Evolutionary conservation across 257 asterid genomes (phyloP).

Genomic region (Forsythia viridissima): DNA sequence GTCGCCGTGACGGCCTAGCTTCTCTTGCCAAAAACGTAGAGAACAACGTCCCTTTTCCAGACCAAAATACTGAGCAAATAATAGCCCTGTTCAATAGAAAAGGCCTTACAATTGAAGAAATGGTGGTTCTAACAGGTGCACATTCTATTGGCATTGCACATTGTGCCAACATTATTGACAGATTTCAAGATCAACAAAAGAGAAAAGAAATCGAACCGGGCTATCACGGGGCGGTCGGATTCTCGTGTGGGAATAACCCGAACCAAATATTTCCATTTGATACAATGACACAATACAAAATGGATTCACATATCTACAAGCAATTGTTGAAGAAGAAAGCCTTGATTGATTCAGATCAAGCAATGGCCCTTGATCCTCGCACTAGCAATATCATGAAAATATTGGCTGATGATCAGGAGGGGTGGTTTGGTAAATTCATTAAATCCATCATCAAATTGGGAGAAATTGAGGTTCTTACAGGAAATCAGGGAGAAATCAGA

Average conservation of each 20-base stretch:
- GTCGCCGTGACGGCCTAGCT: conserved; percentile 48
- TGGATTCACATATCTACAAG: conserved; percentile 58
- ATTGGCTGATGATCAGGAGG: conserved; percentile 42
- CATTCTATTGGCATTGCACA: conserved; percentile 67
- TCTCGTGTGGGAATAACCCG: conserved; percentile 31
- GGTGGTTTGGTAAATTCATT: conserved; percentile 47
- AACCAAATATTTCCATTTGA: conserved; percentile 46
- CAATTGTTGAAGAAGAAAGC: conserved; percentile 46
- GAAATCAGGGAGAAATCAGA: conserved; percentile 61
- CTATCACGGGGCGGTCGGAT: conserved; percentile 32
- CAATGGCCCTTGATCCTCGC: conserved; percentile 37
- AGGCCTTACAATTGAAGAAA: conserved; percentile 51
- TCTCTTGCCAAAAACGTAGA: conserved; percentile 48
- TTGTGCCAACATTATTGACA: conserved; percentile 34
- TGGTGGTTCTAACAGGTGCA: conserved; percentile 56
- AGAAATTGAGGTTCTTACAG: conserved; percentile 48
- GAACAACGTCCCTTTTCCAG: conserved; percentile 40
- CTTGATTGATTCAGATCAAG: conserved; percentile 58
- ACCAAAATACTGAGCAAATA: background rate
- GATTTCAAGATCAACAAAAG: conserved; percentile 35
- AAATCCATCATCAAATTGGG: conserved; percentile 38
- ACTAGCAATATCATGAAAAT: conserved; percentile 34
- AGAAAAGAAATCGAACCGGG: conserved; percentile 38
- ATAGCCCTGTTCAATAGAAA: conserved; percentile 33
- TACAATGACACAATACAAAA: conserved; percentile 44